Base-by-base conservation (phyloP, 257 asterid species). In the Gynochthodes officinalis region DNA sequence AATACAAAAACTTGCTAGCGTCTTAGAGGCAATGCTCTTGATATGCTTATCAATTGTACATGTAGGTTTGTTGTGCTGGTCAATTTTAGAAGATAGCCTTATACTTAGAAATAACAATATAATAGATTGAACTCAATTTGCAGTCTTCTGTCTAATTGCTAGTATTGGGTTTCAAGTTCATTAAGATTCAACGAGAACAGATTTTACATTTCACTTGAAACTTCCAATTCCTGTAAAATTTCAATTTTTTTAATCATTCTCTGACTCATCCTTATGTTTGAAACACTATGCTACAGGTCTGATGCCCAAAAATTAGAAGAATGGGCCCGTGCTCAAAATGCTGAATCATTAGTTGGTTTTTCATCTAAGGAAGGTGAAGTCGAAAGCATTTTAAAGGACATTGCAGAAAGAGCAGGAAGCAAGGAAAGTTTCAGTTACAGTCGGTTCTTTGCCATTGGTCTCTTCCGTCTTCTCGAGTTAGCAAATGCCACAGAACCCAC, bases 261-360 rank as follows among this genome's bases (percentile, higher is more conserved):
- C 70, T 50, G 44, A 37, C 43, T 63, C 46, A 28, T 33, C 53
- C 39, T 64, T 63, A n/a, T 49, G 25, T 42, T 18, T 35, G 44
- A 21, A 49, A 69, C 60, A 28, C 57, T 44, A 11, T 39, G 32
- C 58, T 62, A 73, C 81, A 91, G 96, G 84, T 84, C 75, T 71
- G 99, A 94, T 82, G 96, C 97, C 37, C 89, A 87, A 79, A 91
- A 89, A 76, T 71, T 94, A 64, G 99, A 94, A 85, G 99, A 87
- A 61, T 94, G 99, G 99, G 95, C 97, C 6, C 80, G 93, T 59
- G 70, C 85, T 61, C 97, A 91, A 75, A 84, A 88, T 32, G 70
- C 92, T 54, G 82, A 75, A 76, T 80, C 95, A 14, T 86, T 94
- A 68, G 88, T 89, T 23, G 97, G 87, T 54, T 94, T 91, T 83